Base-by-base conservation (phyloP, 2,329 filamentous ascomycete genomes). In the Albophoma yamanashiensis region DNA sequence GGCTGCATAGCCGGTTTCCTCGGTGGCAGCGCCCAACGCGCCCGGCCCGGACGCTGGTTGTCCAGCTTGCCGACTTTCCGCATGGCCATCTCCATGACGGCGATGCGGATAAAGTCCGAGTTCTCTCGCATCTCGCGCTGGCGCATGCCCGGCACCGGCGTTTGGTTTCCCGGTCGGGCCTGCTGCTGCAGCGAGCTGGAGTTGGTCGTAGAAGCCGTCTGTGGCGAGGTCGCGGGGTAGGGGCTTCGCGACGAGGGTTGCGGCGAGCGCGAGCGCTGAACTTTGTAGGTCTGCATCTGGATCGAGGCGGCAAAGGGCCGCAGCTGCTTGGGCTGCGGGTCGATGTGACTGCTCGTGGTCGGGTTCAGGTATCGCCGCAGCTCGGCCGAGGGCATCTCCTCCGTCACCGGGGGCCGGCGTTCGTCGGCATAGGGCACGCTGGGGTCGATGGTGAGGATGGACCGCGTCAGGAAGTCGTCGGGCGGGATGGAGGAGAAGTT, bases 1-100 rank as follows among this genome's bases (percentile, higher is more conserved):
- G 78, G 75, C 67, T 77, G 82, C 43, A 73, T 73, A 60, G 74
- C 74, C 43, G 79, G 72, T 69, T 84, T 84, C 63, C 86, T 78
- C n/a, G 86, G 84, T 12, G 86, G 85, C n/a, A 89, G 76, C 9
- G 85, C 81, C 80, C 85, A 87, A 55, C 83, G 80, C n/a, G 86
- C 86, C 56, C 85, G 80, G 36, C 86, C 86, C n/a, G 85, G 84
- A 59, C 81, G 81, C 64, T 84, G 81, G 66, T 86, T 83, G 65
- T 87, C 84, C 58, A 89, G 76, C 70, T 89, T 89, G 65, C 86
- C 86, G 52, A 76, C 77, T 67, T 81, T 83, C 60, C 86, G 82
- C 86, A 89, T 89, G 15, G 85, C 82, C 82, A 89, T 88, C 68
- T 89, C 86, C 80, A 89, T 84, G 57, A 89, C 86, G 42, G 86